These are phyloP conservation scores for Ligustrum vulgare DNA, from an alignment of 257 asterid species.

Conservation along the genomic window DNA sequence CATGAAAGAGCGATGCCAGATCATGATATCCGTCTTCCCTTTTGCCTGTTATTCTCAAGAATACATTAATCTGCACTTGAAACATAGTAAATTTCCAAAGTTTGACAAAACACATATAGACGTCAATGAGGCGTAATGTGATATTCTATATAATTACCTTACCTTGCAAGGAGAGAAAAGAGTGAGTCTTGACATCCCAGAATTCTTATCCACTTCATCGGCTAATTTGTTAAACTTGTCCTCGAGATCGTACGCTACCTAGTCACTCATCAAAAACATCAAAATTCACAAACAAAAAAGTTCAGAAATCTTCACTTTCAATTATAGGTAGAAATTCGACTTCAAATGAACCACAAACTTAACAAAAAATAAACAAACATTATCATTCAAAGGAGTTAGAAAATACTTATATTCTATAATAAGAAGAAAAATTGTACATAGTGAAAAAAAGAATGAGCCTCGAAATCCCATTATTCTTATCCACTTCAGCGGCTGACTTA, in stretches of 20 bases:
- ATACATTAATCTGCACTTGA: slow-evolving; percentile 59
- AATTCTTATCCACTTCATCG: slow-evolving; percentile 78
- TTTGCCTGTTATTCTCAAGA: slow-evolving; percentile 73
- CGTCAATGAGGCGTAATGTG: background rate
- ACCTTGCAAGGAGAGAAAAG: slow-evolving; percentile 97
- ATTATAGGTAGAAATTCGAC: background rate
- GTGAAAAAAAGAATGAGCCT: slow-evolving; percentile 74
- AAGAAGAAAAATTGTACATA: background rate
- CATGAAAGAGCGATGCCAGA: slow-evolving; percentile 90
- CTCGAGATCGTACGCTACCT: slow-evolving; percentile 65
- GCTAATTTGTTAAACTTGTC: slow-evolving; percentile 63
- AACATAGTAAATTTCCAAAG: slow-evolving; percentile 14
- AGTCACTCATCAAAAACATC: slow-evolving; percentile 18
- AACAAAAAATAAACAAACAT: no score
- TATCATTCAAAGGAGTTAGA: background rate
- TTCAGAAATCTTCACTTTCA: background rate
- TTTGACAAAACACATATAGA: background rate
- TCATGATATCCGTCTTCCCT: slow-evolving; percentile 85
- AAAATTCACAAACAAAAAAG: background rate
- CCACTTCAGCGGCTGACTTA: slow-evolving; percentile 81
- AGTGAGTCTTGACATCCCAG: slow-evolving; percentile 75
- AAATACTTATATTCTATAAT: background rate
- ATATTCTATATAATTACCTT: slow-evolving; percentile 27
- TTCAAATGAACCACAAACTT: background rate
- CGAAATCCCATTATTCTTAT: slow-evolving; percentile 65